Base-by-base conservation (phyloP, 2,329 filamentous ascomycete species). In the Calonectria pteridis region DNA sequence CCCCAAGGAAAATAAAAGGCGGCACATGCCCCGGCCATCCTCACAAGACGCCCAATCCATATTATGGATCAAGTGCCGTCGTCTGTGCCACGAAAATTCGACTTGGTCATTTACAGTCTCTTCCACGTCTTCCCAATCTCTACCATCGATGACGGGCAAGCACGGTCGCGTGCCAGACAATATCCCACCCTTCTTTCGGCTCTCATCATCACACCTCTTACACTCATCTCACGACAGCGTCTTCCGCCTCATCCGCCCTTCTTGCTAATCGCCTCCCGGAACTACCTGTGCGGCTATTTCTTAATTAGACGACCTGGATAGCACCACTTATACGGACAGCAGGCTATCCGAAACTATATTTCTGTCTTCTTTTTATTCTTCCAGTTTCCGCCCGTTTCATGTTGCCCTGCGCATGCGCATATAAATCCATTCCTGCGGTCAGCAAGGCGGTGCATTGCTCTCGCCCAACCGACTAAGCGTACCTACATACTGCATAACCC, bases 121-220 rank as follows among this genome's bases (percentile, higher is more conserved):
- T 75, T 69, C 71, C 71, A 65, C 58, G 50, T 65, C 31, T 50
- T 64, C 43, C 59, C 35, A 37, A 51, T 33, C 23, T 51, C 62
- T 67, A 16, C 43, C 63, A 69, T 71, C 64, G 51, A 77, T 75
- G 73, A 75, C 73, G 49, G 66, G 62, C 51, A 51, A 58, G 20
- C 50, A 49, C 69, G 55, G 74, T 79, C 74, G 74, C 74, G 74
- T 78, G 78, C 69, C 74, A 71, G 50, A 76, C 65, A 63, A 63
- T 64, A 73, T 65, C 62, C 58, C 72, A 71, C 72, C 74, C 49
- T 67, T 67, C 18, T 33, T 23, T 46, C n/a, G 53, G 55, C 62
- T 65, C 73, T 55, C 40, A 62, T 63, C 51, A 69, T 74, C 69
- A 71, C 65, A 76, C 68, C 59, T 76, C 76, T 72, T 71, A 72